Evolutionary conservation across 768 basidiomycete genomes (phyloP).

Genomic region (Pulveroboletus sp.): DNA sequence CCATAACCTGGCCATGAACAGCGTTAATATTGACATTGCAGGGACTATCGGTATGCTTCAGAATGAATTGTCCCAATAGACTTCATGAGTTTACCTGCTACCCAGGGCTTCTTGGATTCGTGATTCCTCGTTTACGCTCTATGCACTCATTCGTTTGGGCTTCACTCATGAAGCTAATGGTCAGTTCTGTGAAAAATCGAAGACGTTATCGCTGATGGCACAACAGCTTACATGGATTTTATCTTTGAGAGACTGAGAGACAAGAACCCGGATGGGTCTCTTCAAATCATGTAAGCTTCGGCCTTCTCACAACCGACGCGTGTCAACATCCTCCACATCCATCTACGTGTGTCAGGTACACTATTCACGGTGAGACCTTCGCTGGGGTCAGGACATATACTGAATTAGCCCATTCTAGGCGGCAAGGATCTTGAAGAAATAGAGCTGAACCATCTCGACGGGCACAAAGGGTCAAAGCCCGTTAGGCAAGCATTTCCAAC

Average conservation of each 20-base stretch:
- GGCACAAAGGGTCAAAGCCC: slow-evolving; percentile 79
- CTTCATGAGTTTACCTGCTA: not conserved
- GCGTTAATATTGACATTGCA: slow-evolving; percentile 17
- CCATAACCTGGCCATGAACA: not conserved
- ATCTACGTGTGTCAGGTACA: slow-evolving; percentile 45
- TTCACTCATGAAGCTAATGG: slow-evolving; percentile 91
- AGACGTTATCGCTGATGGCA: not conserved
- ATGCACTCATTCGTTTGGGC: slow-evolving; percentile 88
- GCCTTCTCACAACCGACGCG: not conserved
- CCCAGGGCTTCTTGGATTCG: slow-evolving; percentile 82
- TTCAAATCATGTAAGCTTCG: slow-evolving; percentile 77
- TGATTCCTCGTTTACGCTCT: slow-evolving; percentile 94
- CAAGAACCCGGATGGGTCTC: slow-evolving; percentile 83
- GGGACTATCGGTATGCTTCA: slow-evolving; percentile 58
- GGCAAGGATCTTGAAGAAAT: slow-evolving; percentile 79
- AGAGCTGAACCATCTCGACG: slow-evolving; percentile 83
- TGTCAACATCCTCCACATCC: not conserved
- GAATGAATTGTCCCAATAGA: not conserved
- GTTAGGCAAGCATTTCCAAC: slow-evolving; percentile 44
- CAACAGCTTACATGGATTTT: slow-evolving; percentile 81
- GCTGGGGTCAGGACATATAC: not conserved
- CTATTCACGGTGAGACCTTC: slow-evolving; percentile 67
- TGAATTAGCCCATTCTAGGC: slow-evolving; percentile 32
- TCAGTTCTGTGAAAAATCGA: slow-evolving; percentile 28
- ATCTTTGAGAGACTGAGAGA: slow-evolving; percentile 78